These are phyloP conservation scores for Abrus pulchellus DNA, from an alignment of 306 rosid species.

Conservation along the genomic window DNA sequence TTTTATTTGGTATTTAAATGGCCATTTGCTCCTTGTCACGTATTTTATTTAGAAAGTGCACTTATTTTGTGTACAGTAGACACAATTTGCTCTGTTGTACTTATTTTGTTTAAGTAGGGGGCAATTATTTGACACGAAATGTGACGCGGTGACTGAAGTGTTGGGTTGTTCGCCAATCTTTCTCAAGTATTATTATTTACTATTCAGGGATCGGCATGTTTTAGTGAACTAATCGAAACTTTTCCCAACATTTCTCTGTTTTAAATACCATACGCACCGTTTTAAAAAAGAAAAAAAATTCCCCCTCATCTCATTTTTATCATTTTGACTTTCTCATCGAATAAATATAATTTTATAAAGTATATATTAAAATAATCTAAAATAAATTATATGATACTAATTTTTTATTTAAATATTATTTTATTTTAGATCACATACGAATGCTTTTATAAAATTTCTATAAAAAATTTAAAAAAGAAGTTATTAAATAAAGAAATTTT, in stretches of 20 bases:
- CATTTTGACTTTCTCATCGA: too few species aligned
- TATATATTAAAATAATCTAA: too few species aligned
- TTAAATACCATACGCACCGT: background rate
- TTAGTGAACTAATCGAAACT: background rate
- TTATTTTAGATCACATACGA: too few species aligned
- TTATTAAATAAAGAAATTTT: too few species aligned
- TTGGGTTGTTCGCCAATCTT: background rate
- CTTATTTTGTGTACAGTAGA: background rate
- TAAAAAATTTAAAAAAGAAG: too few species aligned
- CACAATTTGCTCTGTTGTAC: background rate
- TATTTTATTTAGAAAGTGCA: background rate
- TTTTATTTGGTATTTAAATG: background rate
- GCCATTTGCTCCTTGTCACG: background rate
- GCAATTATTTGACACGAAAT: background rate
- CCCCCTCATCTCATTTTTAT: too few species aligned
- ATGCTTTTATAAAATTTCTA: too few species aligned
- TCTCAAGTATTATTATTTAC: background rate
- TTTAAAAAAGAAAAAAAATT: too few species aligned
- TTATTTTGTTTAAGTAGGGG: background rate
- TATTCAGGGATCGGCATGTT: background rate
- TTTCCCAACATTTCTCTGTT: background rate
- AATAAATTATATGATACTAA: too few species aligned
- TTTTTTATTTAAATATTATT: too few species aligned
- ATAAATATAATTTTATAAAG: too few species aligned
- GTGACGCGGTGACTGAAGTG: background rate